Percentiles rank a stretch among this genome's conserved stretches.
phyloP scores from a whole-genome alignment of 805 yeast genomes.

The Naumovozyma baii region DNA sequence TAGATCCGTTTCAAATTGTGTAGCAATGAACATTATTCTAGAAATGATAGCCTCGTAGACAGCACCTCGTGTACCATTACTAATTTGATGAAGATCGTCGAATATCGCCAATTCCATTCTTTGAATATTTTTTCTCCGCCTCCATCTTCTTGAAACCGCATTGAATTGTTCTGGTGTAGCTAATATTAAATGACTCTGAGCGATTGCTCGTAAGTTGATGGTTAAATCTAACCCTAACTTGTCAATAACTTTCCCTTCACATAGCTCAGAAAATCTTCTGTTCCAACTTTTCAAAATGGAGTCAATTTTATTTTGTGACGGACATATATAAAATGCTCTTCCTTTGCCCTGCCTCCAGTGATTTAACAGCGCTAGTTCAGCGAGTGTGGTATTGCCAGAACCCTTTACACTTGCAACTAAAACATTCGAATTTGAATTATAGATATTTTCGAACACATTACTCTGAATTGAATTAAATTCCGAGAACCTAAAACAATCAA shows the following conservation, averaged over 20 bases:
- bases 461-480: constrained; percentile 67
- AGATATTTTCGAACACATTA: constrained; percentile 54
- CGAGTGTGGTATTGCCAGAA: constrained; percentile 61
- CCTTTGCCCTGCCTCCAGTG: constrained; percentile 68
- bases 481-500: constrained; percentile 36
- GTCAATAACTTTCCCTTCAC: constrained; percentile 48
- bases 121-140: constrained; percentile 60
- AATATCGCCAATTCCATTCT: constrained; percentile 57
- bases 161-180: constrained; percentile 80
- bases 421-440: constrained; percentile 46
- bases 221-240: constrained; percentile 45
- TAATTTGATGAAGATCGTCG: constrained; percentile 65
- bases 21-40: constrained; percentile 59
- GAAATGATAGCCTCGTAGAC: constrained; percentile 62
- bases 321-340: constrained; percentile 62
- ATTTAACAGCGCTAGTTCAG: constrained; percentile 61
- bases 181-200: constrained; percentile 54
- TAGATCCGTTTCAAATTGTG: constrained; percentile 47
- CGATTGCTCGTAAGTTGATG: constrained; percentile 46
- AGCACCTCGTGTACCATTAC: constrained; percentile 47
- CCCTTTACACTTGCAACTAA: constrained; percentile 70
- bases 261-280: constrained; percentile 36
- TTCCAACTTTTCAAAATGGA: constrained; percentile 42
- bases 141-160: constrained; percentile 69
- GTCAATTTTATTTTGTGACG: constrained; percentile 50